Base-by-base conservation (phyloP, 495 filamentous ascomycete species). In the Penicillium pulvis region DNA sequence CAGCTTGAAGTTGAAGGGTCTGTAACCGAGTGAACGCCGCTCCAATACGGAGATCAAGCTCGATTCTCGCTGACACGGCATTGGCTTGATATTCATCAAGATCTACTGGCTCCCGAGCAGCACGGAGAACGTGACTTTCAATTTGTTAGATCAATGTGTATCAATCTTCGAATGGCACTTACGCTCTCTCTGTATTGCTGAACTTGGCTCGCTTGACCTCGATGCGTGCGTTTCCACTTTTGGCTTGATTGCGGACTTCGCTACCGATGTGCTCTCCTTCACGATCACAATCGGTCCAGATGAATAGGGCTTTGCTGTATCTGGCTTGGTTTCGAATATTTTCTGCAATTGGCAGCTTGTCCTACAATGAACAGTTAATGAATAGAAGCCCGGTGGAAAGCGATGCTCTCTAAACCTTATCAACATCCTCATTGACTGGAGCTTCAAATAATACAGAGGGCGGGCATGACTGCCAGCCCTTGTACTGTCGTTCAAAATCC, bases 201-300 rank as follows among this genome's bases (percentile, higher is more conserved):
- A 98, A 98, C 61, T 77, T 86, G 23, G 94, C 94, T 60, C 94
- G 81, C 64, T 90, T 94, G 50, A 97, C 83, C 63, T 92, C 80
- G 36, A 98, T 82, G 1, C 78, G 76, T 19, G 78, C 65, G 65
- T 97, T 98, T 23, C 85, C 87, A 65, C 83, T 82, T 53, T 77
- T 78, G 17, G 95, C 94, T 36, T 92, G 86, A 56, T 89, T 83
- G 39, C 91, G 85, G 51, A 98, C 92, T 67, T 98, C 95, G n/a
- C 88, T 77, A 1, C 94, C 94, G 59, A 98, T 98, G 65, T 97
- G 88, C 73, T 98, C 94, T 16, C 94, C 94, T 80, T 98, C 94
- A 50, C 93, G 86, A 79, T 98, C 94, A 75, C 94, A 98, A 80
- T 98, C 94, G 1, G 94, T 98, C 94, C 94, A 98, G 64, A 98